phyloP scores from a whole-genome alignment of 306 rosid genomes.

The Luffa aegyptiaca region DNA sequence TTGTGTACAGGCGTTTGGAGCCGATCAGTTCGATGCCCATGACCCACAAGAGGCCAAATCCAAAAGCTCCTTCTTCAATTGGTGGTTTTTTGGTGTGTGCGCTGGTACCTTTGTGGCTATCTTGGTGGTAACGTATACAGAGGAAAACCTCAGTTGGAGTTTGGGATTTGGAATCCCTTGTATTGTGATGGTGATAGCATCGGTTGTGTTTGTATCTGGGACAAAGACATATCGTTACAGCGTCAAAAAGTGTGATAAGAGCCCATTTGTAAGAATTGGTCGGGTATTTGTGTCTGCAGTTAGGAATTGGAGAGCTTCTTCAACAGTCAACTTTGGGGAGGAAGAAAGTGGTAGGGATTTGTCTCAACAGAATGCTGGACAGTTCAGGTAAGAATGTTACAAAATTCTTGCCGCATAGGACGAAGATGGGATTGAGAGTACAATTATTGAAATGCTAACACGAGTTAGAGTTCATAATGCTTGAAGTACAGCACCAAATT shows the following conservation, averaged over 20 bases:
- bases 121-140: constrained; percentile 21
- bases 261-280: constrained; percentile 39
- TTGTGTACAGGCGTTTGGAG: constrained; percentile 75
- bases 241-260: constrained; percentile 8
- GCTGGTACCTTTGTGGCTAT: constrained; percentile 26
- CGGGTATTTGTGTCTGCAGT: constrained; percentile 24
- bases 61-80: constrained; percentile 76
- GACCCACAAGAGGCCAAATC: constrained; percentile 46
- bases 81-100: constrained; percentile 62
- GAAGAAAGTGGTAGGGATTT: constrained; percentile 21
- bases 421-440: neutral
- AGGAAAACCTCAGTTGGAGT: constrained; percentile 51
- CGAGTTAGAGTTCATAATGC: neutral
- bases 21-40: constrained; percentile 55
- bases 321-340: neutral
- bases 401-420: neutral
- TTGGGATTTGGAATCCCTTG: constrained; percentile 64
- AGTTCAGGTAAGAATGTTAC: constrained; percentile 26
- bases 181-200: constrained; percentile 28
- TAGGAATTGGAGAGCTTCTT: constrained; percentile 18
- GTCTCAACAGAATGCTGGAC: constrained; percentile 19
- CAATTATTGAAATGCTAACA: neutral
- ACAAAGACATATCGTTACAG: constrained; percentile 36
- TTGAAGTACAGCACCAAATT: neutral
- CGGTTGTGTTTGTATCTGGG: constrained; percentile 42